These are phyloP conservation scores for Neurospora crassa DNA, from an alignment of 2,329 filamentous ascomycete species.

Conservation along the genomic window DNA sequence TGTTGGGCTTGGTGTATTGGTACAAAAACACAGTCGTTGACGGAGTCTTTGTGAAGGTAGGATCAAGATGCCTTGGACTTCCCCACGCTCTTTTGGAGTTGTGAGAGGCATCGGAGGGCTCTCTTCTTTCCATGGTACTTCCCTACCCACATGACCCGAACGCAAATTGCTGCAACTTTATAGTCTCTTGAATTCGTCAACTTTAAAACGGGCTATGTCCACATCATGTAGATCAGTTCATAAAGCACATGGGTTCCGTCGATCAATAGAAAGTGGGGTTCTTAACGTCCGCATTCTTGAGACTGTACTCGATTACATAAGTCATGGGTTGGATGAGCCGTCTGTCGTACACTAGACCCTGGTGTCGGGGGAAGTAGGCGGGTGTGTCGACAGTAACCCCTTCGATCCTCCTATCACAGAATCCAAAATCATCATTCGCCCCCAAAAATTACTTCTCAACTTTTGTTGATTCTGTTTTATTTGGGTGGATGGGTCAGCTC, in stretches of 20 bases:
- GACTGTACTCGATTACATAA: not conserved
- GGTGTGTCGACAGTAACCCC: not conserved
- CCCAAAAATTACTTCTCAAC: not conserved
- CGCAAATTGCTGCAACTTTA: not conserved
- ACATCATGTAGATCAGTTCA: not conserved
- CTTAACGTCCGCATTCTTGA: not conserved
- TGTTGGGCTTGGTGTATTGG: not conserved
- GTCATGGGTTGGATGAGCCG: not conserved
- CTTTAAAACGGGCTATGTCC: not conserved
- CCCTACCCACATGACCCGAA: not conserved
- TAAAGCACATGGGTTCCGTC: not conserved
- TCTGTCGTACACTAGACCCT: not conserved
- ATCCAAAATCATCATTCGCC: not conserved
- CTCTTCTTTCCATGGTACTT: not conserved
- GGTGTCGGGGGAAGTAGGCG: not conserved
- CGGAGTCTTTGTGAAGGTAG: not conserved
- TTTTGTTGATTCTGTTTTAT: not conserved
- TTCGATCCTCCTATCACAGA: not conserved
- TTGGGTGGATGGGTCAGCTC: not conserved
- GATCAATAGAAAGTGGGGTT: not conserved
- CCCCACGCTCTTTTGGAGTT: not conserved
- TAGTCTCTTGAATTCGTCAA: not conserved
- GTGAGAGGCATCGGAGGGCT: not conserved
- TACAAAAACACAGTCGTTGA: not conserved
- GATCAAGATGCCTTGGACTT: not conserved